Base-by-base conservation (phyloP, 1,139 yeast species). In the Pneumocystis jirovecii region DNA sequence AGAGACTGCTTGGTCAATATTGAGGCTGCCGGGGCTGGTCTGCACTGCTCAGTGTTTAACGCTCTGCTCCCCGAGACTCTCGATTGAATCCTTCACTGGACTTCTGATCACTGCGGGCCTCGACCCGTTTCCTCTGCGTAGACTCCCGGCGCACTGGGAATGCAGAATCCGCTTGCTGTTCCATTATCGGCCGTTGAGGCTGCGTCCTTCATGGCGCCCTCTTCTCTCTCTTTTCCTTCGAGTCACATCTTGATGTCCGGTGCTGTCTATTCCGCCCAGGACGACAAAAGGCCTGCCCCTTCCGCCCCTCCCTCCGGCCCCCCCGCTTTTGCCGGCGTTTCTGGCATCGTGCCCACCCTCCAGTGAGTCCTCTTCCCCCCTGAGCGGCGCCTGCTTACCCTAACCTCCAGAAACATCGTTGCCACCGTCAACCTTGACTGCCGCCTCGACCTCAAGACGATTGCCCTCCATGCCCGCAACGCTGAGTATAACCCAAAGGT, bases 401-500 rank as follows among this genome's bases (percentile, higher is more conserved):
- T 59, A 66, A 70, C 15, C 65, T 66, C 29, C 69, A 73, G 72
- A 71, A 91, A 93, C 80, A 95, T 93, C 67, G 99, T 93, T 64
- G 98, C 99, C 50, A 93, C 99, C 0, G 98, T 93, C 67, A 93
- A 95, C 74, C 81, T 93, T 76, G 98, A 93, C 72, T 93, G 98
- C 76, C 86, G 97, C 69, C 80, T 93, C 72, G 98, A 95, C 76
- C 82, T 93, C 75, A 93, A 93, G 74, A 95, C 98, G 37, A 95
- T 93, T 76, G 99, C 99, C 0, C 80, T 93, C 70, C 99, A 93
- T 77, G 98, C 98, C 2, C 90, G 99, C 82, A 93, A 93, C 77
- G 99, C 99, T 39, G 99, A 93, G 76, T 93, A 93, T 76, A 93
- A 93, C 73, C 98, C 98, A 65, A 86, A 82, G 72, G 72, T 71